Evolutionary conservation across 2,329 filamentous ascomycete species (phyloP).

Genomic region (Stagonosporopsis chrysanthemi): DNA sequence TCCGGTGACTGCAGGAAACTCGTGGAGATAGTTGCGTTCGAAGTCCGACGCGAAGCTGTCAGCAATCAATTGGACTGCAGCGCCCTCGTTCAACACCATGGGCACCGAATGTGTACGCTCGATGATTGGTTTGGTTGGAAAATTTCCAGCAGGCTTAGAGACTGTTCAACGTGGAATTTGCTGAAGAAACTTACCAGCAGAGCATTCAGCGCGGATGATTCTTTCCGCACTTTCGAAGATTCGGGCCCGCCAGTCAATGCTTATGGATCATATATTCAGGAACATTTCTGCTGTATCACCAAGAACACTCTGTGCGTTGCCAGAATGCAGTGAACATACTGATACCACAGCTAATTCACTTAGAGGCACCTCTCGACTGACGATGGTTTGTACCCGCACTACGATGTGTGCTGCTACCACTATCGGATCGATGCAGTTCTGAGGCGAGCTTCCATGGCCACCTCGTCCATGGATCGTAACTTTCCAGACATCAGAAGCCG

Average conservation of each 20-base stretch:
- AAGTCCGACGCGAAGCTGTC: not conserved
- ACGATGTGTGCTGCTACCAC: not conserved
- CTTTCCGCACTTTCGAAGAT: not conserved
- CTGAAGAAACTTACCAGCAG: not conserved
- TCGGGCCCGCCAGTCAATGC: not conserved
- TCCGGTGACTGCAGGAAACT: not conserved
- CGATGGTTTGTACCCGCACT: not conserved
- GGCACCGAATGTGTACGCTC: not conserved
- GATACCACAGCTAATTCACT: not conserved
- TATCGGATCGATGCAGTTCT: not conserved
- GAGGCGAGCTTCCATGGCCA: not conserved
- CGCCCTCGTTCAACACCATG: not conserved
- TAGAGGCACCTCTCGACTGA: not conserved
- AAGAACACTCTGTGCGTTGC: not conserved
- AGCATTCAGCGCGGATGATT: not conserved
- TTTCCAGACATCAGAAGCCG: slow-evolving; percentile 1
- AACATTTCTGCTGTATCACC: not conserved
- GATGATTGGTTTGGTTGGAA: not conserved
- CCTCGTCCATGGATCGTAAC: not conserved
- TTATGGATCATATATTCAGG: not conserved
- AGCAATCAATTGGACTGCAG: not conserved
- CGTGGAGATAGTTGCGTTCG: not conserved
- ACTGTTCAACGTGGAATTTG: too few species aligned
- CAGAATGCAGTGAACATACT: not conserved
- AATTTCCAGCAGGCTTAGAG: not conserved